A percentile compares a stretch with the other conserved stretches of the same genome.
phyloP scores from a whole-genome alignment of 768 basidiomycete genomes.

The Hebeloma cylindrosporum region DNA sequence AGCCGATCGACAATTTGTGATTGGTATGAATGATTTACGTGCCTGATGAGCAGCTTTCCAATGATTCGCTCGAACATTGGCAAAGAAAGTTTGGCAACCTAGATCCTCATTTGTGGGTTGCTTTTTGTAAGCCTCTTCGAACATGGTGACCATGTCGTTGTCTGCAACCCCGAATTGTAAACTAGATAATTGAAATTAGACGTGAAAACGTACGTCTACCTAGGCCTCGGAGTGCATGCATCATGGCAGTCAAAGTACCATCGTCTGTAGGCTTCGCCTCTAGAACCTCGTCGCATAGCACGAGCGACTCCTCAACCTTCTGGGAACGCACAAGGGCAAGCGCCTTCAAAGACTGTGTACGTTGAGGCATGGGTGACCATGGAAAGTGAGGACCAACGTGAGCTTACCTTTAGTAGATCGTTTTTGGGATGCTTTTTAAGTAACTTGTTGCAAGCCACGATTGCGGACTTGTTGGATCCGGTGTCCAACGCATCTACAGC shows the following conservation, averaged over 20 bases:
- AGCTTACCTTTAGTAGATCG: conserved; percentile 63
- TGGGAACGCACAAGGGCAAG: conserved; percentile 81
- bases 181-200: neutral
- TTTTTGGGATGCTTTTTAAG: conserved; percentile 83
- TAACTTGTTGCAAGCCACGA: conserved; percentile 83
- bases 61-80: conserved; percentile 73
- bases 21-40: conserved; percentile 11
- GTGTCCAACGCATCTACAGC: conserved; percentile 81
- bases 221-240: conserved; percentile 77
- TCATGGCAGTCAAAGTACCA: conserved; percentile 73
- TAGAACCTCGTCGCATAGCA: conserved; percentile 78
- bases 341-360: conserved; percentile 71
- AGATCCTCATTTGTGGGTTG: conserved; percentile 82
- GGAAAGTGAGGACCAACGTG: neutral
- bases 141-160: conserved; percentile 80
- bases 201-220: conserved; percentile 53
- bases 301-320: conserved; percentile 82
- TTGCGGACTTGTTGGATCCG: conserved; percentile 83
- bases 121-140: conserved; percentile 82
- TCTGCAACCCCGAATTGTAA: conserved; percentile 36
- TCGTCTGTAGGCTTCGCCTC: conserved; percentile 73
- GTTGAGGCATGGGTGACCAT: conserved; percentile 5
- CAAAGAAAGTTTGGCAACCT: conserved; percentile 81
- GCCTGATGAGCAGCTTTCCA: conserved; percentile 91
- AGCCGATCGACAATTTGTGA: neutral